Evolutionary conservation across 2,329 filamentous ascomycete genomes (phyloP).

Genomic region (Monosporascus sp.): DNA sequence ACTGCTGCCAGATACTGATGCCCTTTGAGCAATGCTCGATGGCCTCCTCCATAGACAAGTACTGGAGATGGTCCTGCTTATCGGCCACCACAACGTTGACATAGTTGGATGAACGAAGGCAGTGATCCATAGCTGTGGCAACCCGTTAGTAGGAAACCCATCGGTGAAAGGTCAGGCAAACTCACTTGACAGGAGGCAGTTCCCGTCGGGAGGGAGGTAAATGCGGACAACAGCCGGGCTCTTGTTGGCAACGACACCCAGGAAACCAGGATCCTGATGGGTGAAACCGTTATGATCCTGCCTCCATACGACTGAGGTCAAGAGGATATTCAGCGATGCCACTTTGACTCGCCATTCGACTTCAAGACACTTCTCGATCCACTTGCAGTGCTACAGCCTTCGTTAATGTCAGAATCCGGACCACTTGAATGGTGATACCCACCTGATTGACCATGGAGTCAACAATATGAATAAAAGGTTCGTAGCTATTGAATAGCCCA

Average conservation of each 20-base stretch:
- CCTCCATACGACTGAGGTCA: constrained; percentile 74
- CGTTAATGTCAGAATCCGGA: constrained; percentile 8
- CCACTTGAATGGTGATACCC: constrained; percentile 10
- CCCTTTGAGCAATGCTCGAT: constrained; percentile 74
- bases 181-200: constrained; percentile 60
- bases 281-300: constrained; percentile 84
- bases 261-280: constrained; percentile 75
- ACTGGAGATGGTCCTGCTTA: constrained; percentile 75
- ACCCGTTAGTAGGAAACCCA: neutral
- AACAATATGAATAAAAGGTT: constrained; percentile 78
- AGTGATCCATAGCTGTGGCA: constrained; percentile 61
- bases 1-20: constrained; percentile 72
- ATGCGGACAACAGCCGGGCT: constrained; percentile 74
- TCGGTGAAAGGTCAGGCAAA: neutral
- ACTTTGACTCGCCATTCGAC: constrained; percentile 71
- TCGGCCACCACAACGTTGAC: constrained; percentile 78
- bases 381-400: constrained; percentile 63
- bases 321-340: constrained; percentile 71
- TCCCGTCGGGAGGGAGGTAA: constrained; percentile 75
- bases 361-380: constrained; percentile 77
- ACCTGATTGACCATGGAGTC: constrained; percentile 79
- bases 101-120: constrained; percentile 67
- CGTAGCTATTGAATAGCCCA: constrained; percentile 74
- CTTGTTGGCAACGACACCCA: constrained; percentile 76
- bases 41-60: constrained; percentile 66